Conservation (phyloP, 2,329 filamentous ascomycete species). For the Biscogniauxia sp. region DNA sequence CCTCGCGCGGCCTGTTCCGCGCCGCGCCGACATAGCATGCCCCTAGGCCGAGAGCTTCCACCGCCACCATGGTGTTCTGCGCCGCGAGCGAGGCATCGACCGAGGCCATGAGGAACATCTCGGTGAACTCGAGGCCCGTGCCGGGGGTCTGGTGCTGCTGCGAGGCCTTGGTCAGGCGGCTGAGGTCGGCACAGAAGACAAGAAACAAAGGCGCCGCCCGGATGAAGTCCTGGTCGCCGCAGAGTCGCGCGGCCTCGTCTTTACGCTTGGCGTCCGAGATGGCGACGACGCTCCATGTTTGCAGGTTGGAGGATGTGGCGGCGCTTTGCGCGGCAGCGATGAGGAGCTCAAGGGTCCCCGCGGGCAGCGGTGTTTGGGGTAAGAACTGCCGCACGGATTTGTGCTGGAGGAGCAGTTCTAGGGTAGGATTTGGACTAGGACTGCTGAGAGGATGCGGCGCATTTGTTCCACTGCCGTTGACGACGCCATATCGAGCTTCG, state of each 20-base stretch:
- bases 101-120: constrained; percentile 34
- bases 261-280: constrained; percentile 28
- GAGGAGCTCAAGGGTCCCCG: constrained; percentile 28
- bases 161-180: constrained; percentile 27
- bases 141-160: constrained; percentile 19
- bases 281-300: constrained; percentile 34
- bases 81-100: constrained; percentile 32
- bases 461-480: background rate
- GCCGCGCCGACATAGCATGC: constrained; percentile 32
- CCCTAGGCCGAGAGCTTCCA: constrained; percentile 32
- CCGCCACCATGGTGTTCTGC: constrained; percentile 31
- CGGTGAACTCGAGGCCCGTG: constrained; percentile 28
- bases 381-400: constrained; percentile 31
- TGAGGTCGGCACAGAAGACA: constrained; percentile 34
- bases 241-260: constrained; percentile 24
- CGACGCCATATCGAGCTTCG: background rate
- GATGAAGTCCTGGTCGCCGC: constrained; percentile 33
- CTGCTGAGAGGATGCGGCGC: background rate
- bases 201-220: constrained; percentile 32
- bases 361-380: constrained; percentile 16
- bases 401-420: constrained; percentile 30
- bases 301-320: constrained; percentile 34
- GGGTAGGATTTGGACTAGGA: constrained; percentile 11
- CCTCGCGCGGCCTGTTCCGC: constrained; percentile 29
- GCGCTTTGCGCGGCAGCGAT: constrained; percentile 35